Conservation (phyloP, 768 basidiomycete genomes). For the Lactarius akahatsu region DNA sequence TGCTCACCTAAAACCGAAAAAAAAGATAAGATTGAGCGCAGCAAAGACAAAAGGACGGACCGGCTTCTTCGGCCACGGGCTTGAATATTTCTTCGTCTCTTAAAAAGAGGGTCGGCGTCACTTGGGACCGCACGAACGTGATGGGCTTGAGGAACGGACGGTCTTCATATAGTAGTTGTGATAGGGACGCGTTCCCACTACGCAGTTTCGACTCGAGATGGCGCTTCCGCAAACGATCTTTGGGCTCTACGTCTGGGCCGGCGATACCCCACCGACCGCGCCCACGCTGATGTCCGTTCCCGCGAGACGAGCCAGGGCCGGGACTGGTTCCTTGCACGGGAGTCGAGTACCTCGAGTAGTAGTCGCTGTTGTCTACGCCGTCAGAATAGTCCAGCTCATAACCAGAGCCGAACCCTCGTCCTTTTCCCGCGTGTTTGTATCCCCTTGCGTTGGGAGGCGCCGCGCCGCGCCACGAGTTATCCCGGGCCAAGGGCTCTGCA, state of each 20-base stretch:
- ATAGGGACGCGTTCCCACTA: constrained; percentile 51
- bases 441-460: neutral
- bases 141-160: constrained; percentile 55
- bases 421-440: neutral
- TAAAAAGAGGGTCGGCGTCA: constrained; percentile 51
- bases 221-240: constrained; percentile 33
- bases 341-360: neutral
- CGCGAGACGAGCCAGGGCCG: neutral
- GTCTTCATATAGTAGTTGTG: constrained; percentile 34
- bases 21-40: neutral
- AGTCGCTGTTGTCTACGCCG: neutral
- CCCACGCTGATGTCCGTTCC: constrained; percentile 2
- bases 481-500: neutral
- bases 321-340: constrained; percentile 1
- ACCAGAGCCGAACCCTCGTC: neutral
- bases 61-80: constrained; percentile 50
- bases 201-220: constrained; percentile 35
- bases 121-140: constrained; percentile 60
- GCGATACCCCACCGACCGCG: constrained; percentile 15
- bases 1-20: constrained; percentile 42
- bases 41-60: constrained; percentile 37
- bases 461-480: neutral
- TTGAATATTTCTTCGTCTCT: constrained; percentile 62
- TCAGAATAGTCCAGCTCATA: neutral
- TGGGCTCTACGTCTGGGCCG: constrained; percentile 18